These are phyloP conservation scores for Entomophthora muscae DNA, from an alignment of 371 early-diverging fungal genomes.

Conservation along the genomic window DNA sequence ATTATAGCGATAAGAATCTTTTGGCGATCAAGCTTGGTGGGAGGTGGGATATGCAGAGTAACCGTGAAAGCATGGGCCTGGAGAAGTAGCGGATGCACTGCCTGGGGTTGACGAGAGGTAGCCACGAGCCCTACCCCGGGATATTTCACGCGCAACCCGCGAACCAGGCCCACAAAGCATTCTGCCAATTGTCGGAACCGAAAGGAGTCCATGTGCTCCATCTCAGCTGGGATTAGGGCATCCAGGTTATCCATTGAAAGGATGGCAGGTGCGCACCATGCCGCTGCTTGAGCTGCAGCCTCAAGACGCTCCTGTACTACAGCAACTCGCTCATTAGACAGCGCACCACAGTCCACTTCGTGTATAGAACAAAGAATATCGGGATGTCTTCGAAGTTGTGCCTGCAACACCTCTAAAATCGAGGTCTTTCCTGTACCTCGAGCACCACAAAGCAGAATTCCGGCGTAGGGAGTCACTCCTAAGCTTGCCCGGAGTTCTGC, in stretches of 20 bases:
- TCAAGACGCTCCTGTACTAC: conserved; percentile 42
- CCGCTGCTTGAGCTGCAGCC: conserved; percentile 41
- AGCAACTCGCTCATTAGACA: conserved; percentile 38
- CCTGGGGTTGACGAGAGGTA: conserved; percentile 46
- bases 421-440: conserved; percentile 78
- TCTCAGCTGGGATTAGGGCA: conserved; percentile 66
- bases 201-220: conserved; percentile 57
- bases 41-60: conserved; percentile 40
- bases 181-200: conserved; percentile 51
- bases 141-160: conserved; percentile 23
- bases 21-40: conserved; percentile 45
- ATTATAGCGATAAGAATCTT: conserved; percentile 22
- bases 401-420: conserved; percentile 25
- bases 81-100: conserved; percentile 39
- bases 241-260: conserved; percentile 96
- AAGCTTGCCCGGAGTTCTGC: background rate
- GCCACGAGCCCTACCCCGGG: conserved; percentile 37
- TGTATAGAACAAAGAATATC: conserved; percentile 23
- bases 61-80: conserved; percentile 48
- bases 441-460: conserved; percentile 59
- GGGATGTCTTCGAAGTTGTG: conserved; percentile 11
- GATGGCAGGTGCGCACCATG: conserved; percentile 63
- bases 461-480: conserved; percentile 13
- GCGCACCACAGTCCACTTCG: conserved; percentile 35
- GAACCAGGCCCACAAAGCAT: conserved; percentile 29